These are phyloP conservation scores for Mortierella antarctica DNA, from an alignment of 192 early-diverging fungal genomes.

Conservation along the genomic window DNA sequence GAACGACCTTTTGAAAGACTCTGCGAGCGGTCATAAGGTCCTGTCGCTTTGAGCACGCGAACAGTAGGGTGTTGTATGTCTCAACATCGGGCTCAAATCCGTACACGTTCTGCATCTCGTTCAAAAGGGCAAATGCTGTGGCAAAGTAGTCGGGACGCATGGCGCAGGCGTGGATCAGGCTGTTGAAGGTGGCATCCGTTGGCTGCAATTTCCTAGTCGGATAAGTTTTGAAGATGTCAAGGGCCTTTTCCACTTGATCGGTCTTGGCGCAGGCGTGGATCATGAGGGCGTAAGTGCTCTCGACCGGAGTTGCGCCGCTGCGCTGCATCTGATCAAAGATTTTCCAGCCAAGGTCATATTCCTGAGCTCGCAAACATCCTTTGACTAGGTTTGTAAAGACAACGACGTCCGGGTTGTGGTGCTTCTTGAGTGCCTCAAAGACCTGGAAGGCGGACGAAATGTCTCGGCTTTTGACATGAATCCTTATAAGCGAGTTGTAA, in stretches of 20 bases:
- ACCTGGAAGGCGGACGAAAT: slow-evolving; percentile 44
- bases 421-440: slow-evolving; percentile 54
- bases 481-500: slow-evolving; percentile 40
- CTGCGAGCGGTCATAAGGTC: slow-evolving; percentile 78
- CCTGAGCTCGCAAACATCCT: slow-evolving; percentile 76
- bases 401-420: slow-evolving; percentile 48
- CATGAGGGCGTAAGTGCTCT: slow-evolving; percentile 87
- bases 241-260: slow-evolving; percentile 87
- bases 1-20: slow-evolving; percentile 69
- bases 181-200: slow-evolving; percentile 89
- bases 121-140: slow-evolving; percentile 82
- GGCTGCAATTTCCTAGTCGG: slow-evolving; percentile 70
- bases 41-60: slow-evolving; percentile 76
- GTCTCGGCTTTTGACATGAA: slow-evolving; percentile 38
- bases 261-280: slow-evolving; percentile 90
- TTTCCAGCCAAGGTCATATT: slow-evolving; percentile 87
- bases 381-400: slow-evolving; percentile 88
- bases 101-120: slow-evolving; percentile 82
- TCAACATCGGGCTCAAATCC: slow-evolving; percentile 84
- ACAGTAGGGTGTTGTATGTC: slow-evolving; percentile 87
- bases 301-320: slow-evolving; percentile 81
- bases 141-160: slow-evolving; percentile 84
- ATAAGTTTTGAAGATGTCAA: slow-evolving; percentile 95
- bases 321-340: slow-evolving; percentile 89
- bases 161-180: slow-evolving; percentile 87